Conservation (phyloP, 352 stramenopile genomes). For the Peronospora destructor region DNA sequence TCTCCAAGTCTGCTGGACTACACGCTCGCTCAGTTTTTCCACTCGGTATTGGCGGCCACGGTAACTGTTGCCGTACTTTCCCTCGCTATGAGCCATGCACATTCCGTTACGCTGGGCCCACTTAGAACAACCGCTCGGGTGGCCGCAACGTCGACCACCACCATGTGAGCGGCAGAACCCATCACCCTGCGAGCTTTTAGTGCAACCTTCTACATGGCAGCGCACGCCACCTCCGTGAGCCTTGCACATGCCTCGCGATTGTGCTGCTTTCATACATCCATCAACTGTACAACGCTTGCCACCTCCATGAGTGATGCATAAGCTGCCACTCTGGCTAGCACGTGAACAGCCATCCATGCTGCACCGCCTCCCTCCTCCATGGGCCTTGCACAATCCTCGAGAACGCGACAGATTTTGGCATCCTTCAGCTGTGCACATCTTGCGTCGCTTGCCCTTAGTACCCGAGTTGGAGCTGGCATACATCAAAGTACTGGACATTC, state of each 20-base stretch:
- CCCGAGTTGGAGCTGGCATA: conserved; percentile 9
- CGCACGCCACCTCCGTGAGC: conserved; percentile 72
- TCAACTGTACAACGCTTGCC: conserved; percentile 80
- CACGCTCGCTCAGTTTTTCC: conserved; percentile 12
- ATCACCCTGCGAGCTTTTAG: conserved; percentile 76
- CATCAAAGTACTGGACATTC: conserved; percentile 9
- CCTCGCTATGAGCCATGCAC: conserved; percentile 82
- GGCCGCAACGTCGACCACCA: conserved; percentile 61
- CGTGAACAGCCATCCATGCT: conserved; percentile 73
- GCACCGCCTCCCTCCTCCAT: conserved; percentile 67
- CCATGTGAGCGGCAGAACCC: conserved; percentile 80
- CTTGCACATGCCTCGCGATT: conserved; percentile 81
- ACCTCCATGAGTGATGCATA: conserved; percentile 79
- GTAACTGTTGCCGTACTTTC: conserved; percentile 79
- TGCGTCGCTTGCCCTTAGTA: conserved; percentile 60
- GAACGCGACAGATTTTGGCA: conserved; percentile 75
- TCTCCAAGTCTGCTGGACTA: conserved; percentile 15
- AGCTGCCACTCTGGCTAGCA: conserved; percentile 68
- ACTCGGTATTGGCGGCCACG: conserved; percentile 49
- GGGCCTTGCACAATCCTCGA: conserved; percentile 69
- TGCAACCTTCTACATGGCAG: conserved; percentile 76
- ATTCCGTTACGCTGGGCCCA: conserved; percentile 81
- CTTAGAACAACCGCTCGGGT: conserved; percentile 65
- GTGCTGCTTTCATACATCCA: conserved; percentile 67
- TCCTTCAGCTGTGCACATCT: conserved; percentile 73